Conservation (phyloP, 2,329 filamentous ascomycete species). For the Colletotrichum tofieldiae region DNA sequence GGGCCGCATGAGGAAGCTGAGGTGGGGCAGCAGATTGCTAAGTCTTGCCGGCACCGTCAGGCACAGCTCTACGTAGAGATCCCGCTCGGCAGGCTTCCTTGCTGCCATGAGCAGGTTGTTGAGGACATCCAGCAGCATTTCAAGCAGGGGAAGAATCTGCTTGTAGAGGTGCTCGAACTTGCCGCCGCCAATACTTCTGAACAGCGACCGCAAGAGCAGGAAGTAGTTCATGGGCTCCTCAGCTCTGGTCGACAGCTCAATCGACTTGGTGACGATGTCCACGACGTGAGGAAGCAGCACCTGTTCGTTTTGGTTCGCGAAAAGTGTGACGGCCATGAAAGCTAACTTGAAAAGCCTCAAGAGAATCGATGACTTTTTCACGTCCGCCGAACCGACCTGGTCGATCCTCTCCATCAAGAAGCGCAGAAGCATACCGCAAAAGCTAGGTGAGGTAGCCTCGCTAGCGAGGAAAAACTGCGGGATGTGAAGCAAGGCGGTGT, state of each 20-base stretch:
- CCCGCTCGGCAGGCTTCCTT: constrained; percentile 89
- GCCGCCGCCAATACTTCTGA: constrained; percentile 95
- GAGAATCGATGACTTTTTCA: constrained; percentile 93
- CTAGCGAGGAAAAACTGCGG: constrained; percentile 99
- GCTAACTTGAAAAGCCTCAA: constrained; percentile 96
- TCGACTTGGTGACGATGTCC: constrained; percentile 97
- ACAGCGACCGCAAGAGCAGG: constrained; percentile 89
- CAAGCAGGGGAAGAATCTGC: constrained; percentile 93
- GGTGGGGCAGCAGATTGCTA: constrained; percentile 93
- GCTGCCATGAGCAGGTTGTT: constrained; percentile 95
- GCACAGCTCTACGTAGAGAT: constrained; percentile 97
- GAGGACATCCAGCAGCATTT: constrained; percentile 97
- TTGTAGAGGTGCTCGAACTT: constrained; percentile 99
- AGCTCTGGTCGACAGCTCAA: constrained; percentile 94
- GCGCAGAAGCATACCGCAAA: constrained; percentile 97
- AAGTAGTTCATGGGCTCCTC: constrained; percentile 99
- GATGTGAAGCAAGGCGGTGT: constrained; percentile 92
- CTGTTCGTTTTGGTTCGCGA: constrained; percentile 94
- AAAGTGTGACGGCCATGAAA: constrained; percentile 99
- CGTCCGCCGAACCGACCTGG: constrained; percentile 92
- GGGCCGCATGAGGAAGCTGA: constrained; percentile 97
- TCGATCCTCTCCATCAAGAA: constrained; percentile 98
- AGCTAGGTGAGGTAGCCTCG: constrained; percentile 96
- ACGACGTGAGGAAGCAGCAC: constrained; percentile 96
- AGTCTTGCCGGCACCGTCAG: constrained; percentile 95